Evolutionary conservation across 1,139 yeast species (phyloP), one percentile per base, ranked within the genome.

Genomic region (Blastobotrys elegans): DNA sequence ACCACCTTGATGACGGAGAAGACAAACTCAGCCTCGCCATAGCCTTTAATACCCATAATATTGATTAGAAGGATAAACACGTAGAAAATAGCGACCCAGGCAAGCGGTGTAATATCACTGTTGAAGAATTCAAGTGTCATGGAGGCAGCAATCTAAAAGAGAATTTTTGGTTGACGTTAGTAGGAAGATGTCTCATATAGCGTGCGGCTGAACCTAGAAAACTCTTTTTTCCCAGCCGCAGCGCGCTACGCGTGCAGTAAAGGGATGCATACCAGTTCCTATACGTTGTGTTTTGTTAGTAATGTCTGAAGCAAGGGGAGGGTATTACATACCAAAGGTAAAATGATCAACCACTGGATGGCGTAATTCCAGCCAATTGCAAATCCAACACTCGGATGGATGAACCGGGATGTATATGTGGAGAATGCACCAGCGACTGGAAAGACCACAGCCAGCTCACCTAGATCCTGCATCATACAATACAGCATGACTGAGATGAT

Each of bases 361-460:
- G 82, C 84, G 63, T 85, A 85, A 22, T 32, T 84, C 88, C 89
- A 83, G 44, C 89, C 88, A 63, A 84, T 79, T 26, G 95, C 84
- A 64, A 86, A 86, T 8, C 94, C 94, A 31, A 41, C 34, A 10
- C 29, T 82, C 2, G 79, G 75, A 58, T 85, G 94, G 36, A 87
- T 70, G 56, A 85, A 82, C 49, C 83, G 73, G 3, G 86, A 71
- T 31, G 87, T 78, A 64, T 81, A 85, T 49, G 84, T 78, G 39
- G 84, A 75, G 66, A 84, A 86, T 1, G 90, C 87, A 57, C 95
- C 96, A 48, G 84, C 73, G 40, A 86, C 80, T 36, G 94, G 90
- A 66, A 82, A 85, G 13, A 81, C 74, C 35, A 84, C 86, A 41
- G 94, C 88, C 62, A 87, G 64, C 66, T 88, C 96, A 54, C 95